Base-by-base conservation (phyloP, 345 rosid species). In the Nephelium lappaceum region DNA sequence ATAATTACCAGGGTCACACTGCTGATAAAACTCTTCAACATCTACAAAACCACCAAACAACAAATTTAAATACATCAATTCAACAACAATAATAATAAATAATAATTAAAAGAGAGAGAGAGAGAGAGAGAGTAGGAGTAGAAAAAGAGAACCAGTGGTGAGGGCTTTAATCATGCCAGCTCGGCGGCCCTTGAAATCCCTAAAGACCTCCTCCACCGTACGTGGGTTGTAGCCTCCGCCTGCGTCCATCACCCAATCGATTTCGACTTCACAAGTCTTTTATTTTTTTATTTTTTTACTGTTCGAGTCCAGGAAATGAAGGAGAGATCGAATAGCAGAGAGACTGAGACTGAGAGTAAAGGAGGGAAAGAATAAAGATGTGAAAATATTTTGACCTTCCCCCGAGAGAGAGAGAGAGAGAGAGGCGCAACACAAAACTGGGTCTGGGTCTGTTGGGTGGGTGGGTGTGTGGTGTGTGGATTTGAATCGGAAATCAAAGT, bases 1-100 rank as follows among this genome's bases (percentile, higher is more conserved):
- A 71, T 64, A 76, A 83, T 80, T 81, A 92, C 96, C 94, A 15
- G 97, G 97, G 86, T 92, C 92, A 64, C 97, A 92, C 84, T 89
- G 94, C 63, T 84, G 89, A 84, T 73, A 89, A 81, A 92, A 91
- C 80, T 91, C 97, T 43, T 86, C 86, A 62, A 89, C 90, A 81
- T 90, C 97, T 92, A 88, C 86, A 75, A 73, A 70, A 74, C 71
- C 31, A 38, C 2, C 6, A 77, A 21, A 42, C 39, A 36, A 74
- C 1, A 72, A 78, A 55, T 51, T 36, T 8, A 23, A 24, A 76
- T 9, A n/a, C 16, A 60, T 23, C 25, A 60, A 60, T 60, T 60
- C 64, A 27, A n/a, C 0, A n/a, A 42, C 38, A 45, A 11, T 45
- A 45, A 45, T 11, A 45, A 45, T 7, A 45, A 45, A 45, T 45